Conservation (phyloP, 768 basidiomycete genomes). For the Baorangia bicolor region DNA sequence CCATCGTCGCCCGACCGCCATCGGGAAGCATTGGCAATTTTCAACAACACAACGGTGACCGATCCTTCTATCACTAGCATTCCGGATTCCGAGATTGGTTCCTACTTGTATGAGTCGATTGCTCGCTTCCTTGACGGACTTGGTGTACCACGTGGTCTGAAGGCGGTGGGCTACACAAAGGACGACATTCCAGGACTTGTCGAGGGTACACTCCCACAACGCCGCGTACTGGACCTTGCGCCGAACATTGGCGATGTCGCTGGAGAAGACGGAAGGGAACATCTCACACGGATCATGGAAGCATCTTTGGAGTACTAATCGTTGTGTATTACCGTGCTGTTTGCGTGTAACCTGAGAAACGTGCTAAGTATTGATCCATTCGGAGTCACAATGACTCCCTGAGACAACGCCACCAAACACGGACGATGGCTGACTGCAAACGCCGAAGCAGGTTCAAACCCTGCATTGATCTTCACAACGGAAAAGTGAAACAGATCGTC, state of each 20-base stretch:
- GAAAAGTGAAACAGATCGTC: constrained; percentile 97
- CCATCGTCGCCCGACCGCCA: constrained; percentile 92
- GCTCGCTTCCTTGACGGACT: constrained; percentile 84
- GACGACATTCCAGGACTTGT: constrained; percentile 74
- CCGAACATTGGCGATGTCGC: constrained; percentile 84
- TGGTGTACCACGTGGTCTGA: constrained; percentile 82
- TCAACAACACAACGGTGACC: constrained; percentile 60
- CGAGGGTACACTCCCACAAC: constrained; percentile 88
- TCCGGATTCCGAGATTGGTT: constrained; percentile 77
- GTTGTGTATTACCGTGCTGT: constrained; percentile 4
- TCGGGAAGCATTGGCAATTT: constrained; percentile 84
- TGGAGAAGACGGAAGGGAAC: constrained; percentile 80
- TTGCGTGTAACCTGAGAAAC: constrained; percentile 9
- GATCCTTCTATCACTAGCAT: constrained; percentile 72
- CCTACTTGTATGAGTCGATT: constrained; percentile 79
- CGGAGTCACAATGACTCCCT: background rate
- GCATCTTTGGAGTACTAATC: constrained; percentile 70
- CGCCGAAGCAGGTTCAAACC: constrained; percentile 68
- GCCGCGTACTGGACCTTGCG: constrained; percentile 89
- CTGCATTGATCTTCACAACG: constrained; percentile 95
- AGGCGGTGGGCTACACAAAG: constrained; percentile 72
- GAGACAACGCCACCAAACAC: background rate
- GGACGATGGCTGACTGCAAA: constrained; percentile 21
- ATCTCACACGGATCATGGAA: constrained; percentile 79
- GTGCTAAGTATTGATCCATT: background rate